Evolutionary conservation across 1,139 yeast species (phyloP), one percentile per base, ranked within the genome.

Genomic region (Geotrichum siamense): DNA sequence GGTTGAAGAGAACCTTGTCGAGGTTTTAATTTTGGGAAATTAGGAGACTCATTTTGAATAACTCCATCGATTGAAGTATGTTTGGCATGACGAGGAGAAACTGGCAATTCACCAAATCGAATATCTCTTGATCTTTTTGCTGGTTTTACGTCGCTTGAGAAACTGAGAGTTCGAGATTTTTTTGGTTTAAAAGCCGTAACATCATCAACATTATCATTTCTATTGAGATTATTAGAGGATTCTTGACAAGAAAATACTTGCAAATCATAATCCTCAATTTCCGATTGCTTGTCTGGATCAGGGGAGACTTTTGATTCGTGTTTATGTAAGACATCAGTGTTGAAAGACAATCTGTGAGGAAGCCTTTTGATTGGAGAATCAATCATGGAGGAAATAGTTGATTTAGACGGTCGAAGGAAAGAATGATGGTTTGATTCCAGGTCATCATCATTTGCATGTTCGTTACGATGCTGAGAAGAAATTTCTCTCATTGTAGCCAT

Each of bases 351-450:
- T 28, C 17, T 28, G 16, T 40, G 26, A 2, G 47, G 43, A 17
- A 39, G 8, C 12, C 47, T 38, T 26, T 43, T 33, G 15, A 10
- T 5, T 8, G 43, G 47, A 15, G 39, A 21, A 21, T 39, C 47
- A 6, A 43, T 25, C 2, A 38, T 22, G 6, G 29, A 19, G 8
- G 38, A 38, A 2, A 38, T 15, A 20, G 36, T 29, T 9, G 37
- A 12, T 21, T 31, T 36, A 94, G 79, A 62, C 91, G 94, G 48
- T 93, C 85, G 59, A 82, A 82, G 22, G 91, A 84, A 0, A 97
- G 97, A 0, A 95, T 87, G 2, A 94, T 75, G 20, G 86, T n/a
- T 21, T 28, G n/a, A 15, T 10, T 28, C 31, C 12, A 9, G 31
- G 31, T 28, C 31, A 13, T 28, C 9, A 23, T 23, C 26, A 6